phyloP scores from a whole-genome alignment of 108 stramenopile species.

The Nannochloropsis gaditana region DNA sequence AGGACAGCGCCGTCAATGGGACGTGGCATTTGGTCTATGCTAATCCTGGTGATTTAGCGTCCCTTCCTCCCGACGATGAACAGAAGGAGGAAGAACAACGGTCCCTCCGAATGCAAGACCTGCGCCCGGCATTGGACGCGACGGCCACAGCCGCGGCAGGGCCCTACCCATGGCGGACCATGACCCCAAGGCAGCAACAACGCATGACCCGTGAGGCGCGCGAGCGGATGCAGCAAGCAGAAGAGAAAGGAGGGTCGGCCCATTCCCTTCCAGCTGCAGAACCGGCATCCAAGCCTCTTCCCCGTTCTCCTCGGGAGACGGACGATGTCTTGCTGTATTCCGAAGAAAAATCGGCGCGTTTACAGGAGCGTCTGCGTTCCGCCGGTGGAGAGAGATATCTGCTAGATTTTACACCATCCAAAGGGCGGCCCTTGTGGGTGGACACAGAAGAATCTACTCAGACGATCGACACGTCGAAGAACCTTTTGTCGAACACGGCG shows the following conservation, averaged over 20 bases:
- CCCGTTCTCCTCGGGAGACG: background rate
- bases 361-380: conserved; percentile 14
- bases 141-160: background rate
- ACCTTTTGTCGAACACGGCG: conserved; percentile 32
- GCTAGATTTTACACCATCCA: conserved; percentile 34
- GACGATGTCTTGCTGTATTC: conserved; percentile 22
- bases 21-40: background rate
- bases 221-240: conserved; percentile 6
- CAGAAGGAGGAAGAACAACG: background rate
- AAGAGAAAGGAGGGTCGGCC: conserved; percentile 24
- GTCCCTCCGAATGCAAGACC: background rate
- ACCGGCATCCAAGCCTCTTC: too few species aligned
- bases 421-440: conserved; percentile 38
- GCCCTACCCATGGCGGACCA: background rate
- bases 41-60: background rate
- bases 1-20: background rate
- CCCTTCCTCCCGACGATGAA: background rate
- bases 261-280: background rate
- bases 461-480: conserved; percentile 35
- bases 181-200: background rate
- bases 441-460: conserved; percentile 41
- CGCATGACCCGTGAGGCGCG: background rate
- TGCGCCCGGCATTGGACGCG: background rate
- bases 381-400: conserved; percentile 32
- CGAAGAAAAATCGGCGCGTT: background rate